These are phyloP conservation scores for Cladosporium oxysporum DNA, from an alignment of 2,329 filamentous ascomycete genomes.

Conservation along the genomic window DNA sequence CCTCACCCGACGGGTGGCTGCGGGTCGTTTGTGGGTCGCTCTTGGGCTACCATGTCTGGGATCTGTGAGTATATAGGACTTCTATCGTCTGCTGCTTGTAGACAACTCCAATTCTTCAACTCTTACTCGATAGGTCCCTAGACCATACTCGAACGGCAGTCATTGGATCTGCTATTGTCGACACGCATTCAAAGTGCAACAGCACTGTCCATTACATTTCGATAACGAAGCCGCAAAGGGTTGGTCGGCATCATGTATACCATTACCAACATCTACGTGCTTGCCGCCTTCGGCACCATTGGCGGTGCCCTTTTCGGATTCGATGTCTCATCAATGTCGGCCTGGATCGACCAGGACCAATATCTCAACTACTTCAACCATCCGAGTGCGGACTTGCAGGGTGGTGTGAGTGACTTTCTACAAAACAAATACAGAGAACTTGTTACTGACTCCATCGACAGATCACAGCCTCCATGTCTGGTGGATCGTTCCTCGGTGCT, in stretches of 20 bases:
- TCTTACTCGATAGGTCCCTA: background rate
- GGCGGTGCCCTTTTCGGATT: conserved; percentile 76
- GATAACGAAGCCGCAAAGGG: conserved; percentile 2
- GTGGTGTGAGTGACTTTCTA: conserved; percentile 42
- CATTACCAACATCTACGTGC: conserved; percentile 59
- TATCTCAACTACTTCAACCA: conserved; percentile 73
- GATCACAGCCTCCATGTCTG: conserved; percentile 71
- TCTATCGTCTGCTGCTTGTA: conserved; percentile 14
- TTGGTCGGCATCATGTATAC: conserved; percentile 26
- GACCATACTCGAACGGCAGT: background rate
- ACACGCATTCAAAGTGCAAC: background rate
- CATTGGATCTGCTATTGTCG: background rate
- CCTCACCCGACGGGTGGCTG: conserved; percentile 13
- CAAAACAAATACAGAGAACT: background rate
- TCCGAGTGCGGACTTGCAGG: conserved; percentile 55
- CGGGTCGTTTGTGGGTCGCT: background rate
- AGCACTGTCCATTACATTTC: background rate
- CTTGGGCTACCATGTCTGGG: background rate
- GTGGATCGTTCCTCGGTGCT: conserved; percentile 66
- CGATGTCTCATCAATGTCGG: conserved; percentile 70
- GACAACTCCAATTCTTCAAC: conserved; percentile 20
- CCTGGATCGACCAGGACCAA: conserved; percentile 53
- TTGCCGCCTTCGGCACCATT: conserved; percentile 59
- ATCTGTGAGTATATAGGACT: background rate
- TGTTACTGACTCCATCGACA: background rate